A percentile compares a stretch with the other conserved stretches of the same genome.
Conservation (phyloP, 768 basidiomycete species). For the Boletus tylopilopsis region DNA sequence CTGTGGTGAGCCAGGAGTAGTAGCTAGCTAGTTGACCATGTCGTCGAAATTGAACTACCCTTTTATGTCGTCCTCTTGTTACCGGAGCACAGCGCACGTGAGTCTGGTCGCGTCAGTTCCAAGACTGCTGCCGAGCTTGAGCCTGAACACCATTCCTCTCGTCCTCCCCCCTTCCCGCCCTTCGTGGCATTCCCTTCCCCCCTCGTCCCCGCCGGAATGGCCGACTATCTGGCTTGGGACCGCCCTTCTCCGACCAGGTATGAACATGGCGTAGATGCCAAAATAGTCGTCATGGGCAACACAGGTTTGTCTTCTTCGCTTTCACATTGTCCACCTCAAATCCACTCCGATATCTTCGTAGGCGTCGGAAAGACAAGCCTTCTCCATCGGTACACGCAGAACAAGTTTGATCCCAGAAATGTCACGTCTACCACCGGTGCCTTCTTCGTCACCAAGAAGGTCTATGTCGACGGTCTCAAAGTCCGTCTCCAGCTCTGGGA, state of each 20-base stretch:
- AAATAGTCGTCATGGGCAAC: conserved; percentile 95
- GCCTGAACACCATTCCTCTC: conserved; percentile 25
- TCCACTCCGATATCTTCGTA: conserved; percentile 28
- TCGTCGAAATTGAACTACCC: conserved; percentile 35
- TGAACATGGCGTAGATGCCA: conserved; percentile 86
- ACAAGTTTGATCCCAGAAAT: conserved; percentile 85
- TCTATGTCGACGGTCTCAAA: conserved; percentile 77
- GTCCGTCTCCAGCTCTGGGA: conserved; percentile 91
- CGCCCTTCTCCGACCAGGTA: conserved; percentile 66
- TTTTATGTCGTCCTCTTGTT: conserved; percentile 26
- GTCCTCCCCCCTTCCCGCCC: conserved; percentile 36
- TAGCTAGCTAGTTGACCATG: too few species aligned
- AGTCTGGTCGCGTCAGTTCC: conserved; percentile 30
- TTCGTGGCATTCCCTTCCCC: conserved; percentile 39
- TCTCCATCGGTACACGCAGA: conserved; percentile 85
- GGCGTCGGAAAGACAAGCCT: conserved; percentile 94
- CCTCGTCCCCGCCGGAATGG: conserved; percentile 40
- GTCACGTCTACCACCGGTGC: conserved; percentile 90
- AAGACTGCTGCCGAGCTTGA: conserved; percentile 21
- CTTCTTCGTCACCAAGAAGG: conserved; percentile 92
- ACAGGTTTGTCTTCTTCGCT: conserved; percentile 38
- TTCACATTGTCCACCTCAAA: conserved; percentile 15
- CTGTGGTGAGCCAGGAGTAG: conserved; percentile 70
- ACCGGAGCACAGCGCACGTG: conserved; percentile 26
- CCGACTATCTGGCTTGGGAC: conserved; percentile 57